Conservation (phyloP, 2,329 filamentous ascomycete genomes). For the Acarospora socialis region DNA sequence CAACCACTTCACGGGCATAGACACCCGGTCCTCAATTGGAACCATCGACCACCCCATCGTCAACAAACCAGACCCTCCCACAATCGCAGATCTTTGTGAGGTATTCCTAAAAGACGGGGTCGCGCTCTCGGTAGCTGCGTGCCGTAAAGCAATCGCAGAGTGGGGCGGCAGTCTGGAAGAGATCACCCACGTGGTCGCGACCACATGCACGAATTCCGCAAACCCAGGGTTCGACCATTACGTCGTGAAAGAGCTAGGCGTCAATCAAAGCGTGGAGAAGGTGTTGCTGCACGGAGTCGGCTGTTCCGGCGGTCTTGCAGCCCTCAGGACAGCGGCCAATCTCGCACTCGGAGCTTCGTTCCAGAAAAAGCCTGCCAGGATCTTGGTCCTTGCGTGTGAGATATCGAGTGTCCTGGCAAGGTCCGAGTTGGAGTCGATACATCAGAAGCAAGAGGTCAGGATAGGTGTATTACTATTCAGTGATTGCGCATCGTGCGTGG, state of each 20-base stretch:
- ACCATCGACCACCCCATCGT: conserved; percentile 46
- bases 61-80: conserved; percentile 31
- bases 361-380: conserved; percentile 43
- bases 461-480: conserved; percentile 56
- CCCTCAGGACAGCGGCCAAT: conserved; percentile 50
- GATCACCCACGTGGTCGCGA: conserved; percentile 54
- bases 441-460: conserved; percentile 43
- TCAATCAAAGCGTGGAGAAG: conserved; percentile 46
- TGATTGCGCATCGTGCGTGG: conserved; percentile 52
- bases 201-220: conserved; percentile 54
- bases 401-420: conserved; percentile 38
- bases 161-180: conserved; percentile 16
- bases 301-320: conserved; percentile 49
- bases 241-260: conserved; percentile 44
- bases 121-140: conserved; percentile 19
- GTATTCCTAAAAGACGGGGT: conserved; percentile 19
- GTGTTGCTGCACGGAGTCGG: conserved; percentile 52
- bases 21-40: conserved; percentile 47
- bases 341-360: conserved; percentile 49
- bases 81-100: conserved; percentile 18
- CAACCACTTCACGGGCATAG: conserved; percentile 52
- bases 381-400: conserved; percentile 45
- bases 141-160: conserved; percentile 19
- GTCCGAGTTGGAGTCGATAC: conserved; percentile 50
- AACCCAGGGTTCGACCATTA: conserved; percentile 57